Evolutionary conservation across 2,329 filamentous ascomycete genomes (phyloP).

Genomic region (Phialemonium atrogriseum): DNA sequence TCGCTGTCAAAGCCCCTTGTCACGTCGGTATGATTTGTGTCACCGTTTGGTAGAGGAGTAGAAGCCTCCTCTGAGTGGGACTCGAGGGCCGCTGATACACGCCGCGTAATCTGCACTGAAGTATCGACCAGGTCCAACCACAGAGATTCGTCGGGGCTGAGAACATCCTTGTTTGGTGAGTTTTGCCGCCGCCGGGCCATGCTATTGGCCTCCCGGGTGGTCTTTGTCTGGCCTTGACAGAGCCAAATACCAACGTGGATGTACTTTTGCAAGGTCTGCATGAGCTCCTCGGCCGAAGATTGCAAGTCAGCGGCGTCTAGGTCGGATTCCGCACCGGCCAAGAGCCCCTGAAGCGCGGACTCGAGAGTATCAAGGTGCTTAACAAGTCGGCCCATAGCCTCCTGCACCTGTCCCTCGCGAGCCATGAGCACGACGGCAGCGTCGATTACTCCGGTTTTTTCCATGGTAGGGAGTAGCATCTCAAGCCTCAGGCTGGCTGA

Average conservation of each 20-base stretch:
- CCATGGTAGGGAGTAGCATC: slow-evolving; percentile 75
- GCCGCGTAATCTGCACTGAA: slow-evolving; percentile 55
- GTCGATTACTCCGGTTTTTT: slow-evolving; percentile 82
- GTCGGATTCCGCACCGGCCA: slow-evolving; percentile 52
- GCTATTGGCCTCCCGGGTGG: slow-evolving; percentile 34
- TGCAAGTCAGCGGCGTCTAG: slow-evolving; percentile 46
- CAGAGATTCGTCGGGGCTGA: slow-evolving; percentile 46
- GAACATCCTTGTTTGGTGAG: slow-evolving; percentile 27
- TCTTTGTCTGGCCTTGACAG: slow-evolving; percentile 76
- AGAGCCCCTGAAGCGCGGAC: slow-evolving; percentile 64
- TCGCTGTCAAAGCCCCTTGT: slow-evolving; percentile 42
- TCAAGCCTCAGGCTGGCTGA: slow-evolving; percentile 73
- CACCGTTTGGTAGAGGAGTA: neutral
- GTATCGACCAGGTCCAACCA: slow-evolving; percentile 56
- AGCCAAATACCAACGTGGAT: slow-evolving; percentile 91
- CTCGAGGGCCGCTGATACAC: slow-evolving; percentile 49
- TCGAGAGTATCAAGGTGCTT: slow-evolving; percentile 73
- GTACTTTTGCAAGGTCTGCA: slow-evolving; percentile 79
- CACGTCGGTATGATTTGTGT: too few species aligned
- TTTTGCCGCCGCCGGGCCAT: slow-evolving; percentile 47
- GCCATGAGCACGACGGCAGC: slow-evolving; percentile 88
- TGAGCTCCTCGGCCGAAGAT: slow-evolving; percentile 62
- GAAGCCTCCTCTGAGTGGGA: slow-evolving; percentile 10
- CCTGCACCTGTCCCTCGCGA: slow-evolving; percentile 71
- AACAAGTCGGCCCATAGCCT: slow-evolving; percentile 80